phyloP scores from a whole-genome alignment of 148 eudicot species.

The Arbutus unedo region DNA sequence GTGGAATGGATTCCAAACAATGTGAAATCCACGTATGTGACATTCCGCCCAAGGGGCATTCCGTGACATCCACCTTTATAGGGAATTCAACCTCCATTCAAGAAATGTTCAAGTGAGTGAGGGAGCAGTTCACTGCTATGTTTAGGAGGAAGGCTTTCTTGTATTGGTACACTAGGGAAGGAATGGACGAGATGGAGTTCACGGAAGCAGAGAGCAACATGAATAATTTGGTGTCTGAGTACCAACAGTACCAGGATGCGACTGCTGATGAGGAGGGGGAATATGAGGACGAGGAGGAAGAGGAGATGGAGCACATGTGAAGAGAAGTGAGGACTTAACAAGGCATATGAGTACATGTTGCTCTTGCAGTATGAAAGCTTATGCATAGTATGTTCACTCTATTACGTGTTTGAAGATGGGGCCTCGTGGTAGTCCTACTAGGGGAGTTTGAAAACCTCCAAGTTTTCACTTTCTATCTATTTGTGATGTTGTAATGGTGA shows the following conservation, averaged over 20 bases:
- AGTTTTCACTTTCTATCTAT: background rate
- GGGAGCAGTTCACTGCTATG: constrained; percentile 88
- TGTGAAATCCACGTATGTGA: constrained; percentile 76
- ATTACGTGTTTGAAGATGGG: background rate
- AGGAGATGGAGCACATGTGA: constrained; percentile 25
- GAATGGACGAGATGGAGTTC: constrained; percentile 93
- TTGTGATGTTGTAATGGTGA: background rate
- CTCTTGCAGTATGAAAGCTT: background rate
- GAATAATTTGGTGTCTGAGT: constrained; percentile 77
- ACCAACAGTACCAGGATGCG: constrained; percentile 86
- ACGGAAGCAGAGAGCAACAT: constrained; percentile 88
- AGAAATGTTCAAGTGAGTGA: constrained; percentile 76
- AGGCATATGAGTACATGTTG: background rate
- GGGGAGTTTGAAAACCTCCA: constrained; percentile 2
- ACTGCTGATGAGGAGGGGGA: constrained; percentile 71
- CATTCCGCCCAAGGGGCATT: constrained; percentile 68
- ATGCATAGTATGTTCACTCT: background rate
- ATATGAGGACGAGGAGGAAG: constrained; percentile 67
- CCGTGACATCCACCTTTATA: constrained; percentile 71
- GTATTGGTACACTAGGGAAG: constrained; percentile 92
- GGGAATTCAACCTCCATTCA: constrained; percentile 77
- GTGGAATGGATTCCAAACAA: constrained; percentile 87
- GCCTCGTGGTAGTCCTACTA: background rate
- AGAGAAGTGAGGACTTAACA: background rate
- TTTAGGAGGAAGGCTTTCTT: constrained; percentile 81